Percentiles rank a stretch among this genome's conserved stretches.
Evolutionary conservation across 1,139 yeast genomes (phyloP).

Genomic region (Hanseniaspora gamundiae): DNA sequence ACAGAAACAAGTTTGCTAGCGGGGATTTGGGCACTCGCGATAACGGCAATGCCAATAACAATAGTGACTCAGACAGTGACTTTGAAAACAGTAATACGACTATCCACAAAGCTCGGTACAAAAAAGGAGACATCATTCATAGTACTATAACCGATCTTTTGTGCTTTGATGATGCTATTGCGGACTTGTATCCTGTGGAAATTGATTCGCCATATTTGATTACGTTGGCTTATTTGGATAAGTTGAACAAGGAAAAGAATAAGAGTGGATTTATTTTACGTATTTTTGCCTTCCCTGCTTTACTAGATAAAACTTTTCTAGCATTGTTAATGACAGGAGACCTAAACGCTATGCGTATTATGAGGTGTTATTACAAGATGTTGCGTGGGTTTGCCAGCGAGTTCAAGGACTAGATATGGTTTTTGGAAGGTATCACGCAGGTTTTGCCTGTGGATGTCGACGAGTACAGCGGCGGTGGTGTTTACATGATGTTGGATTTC

Average conservation of each 20-base stretch:
- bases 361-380: slow-evolving; percentile 76
- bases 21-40: too few relatives aligned
- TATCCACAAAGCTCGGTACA: slow-evolving; percentile 8
- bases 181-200: slow-evolving; percentile 77
- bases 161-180: slow-evolving; percentile 78
- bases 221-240: slow-evolving; percentile 76
- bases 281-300: slow-evolving; percentile 88
- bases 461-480: slow-evolving; percentile 75
- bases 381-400: slow-evolving; percentile 73
- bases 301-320: slow-evolving; percentile 67
- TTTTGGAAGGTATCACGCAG: slow-evolving; percentile 79
- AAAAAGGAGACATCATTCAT: slow-evolving; percentile 12
- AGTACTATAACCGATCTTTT: slow-evolving; percentile 45
- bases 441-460: slow-evolving; percentile 79
- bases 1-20: too few relatives aligned
- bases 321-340: slow-evolving; percentile 76
- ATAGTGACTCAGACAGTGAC: neutral
- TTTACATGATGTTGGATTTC: slow-evolving; percentile 84
- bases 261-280: slow-evolving; percentile 78
- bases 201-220: slow-evolving; percentile 74
- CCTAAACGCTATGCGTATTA: slow-evolving; percentile 73
- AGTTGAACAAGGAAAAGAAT: slow-evolving; percentile 68
- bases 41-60: neutral
- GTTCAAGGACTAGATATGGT: slow-evolving; percentile 87
- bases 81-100: neutral